Evolutionary conservation across 768 basidiomycete species (phyloP).

Genomic region (Trametes punicea): DNA sequence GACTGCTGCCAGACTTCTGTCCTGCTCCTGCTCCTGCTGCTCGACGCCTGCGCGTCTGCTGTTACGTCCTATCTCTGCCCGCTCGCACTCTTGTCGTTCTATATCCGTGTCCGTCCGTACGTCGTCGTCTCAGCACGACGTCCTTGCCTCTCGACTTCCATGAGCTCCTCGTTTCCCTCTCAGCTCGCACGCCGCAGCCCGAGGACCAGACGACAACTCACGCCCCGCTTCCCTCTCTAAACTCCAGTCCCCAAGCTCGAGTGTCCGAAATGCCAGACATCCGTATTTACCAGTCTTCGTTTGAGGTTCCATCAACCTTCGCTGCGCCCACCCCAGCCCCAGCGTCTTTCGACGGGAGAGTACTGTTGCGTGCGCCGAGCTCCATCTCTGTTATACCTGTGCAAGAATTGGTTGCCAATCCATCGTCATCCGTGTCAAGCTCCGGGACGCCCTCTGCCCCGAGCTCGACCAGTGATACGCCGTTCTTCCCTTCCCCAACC

Average conservation of each 20-base stretch:
- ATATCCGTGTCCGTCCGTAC: not conserved
- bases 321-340: not conserved
- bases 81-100: not conserved
- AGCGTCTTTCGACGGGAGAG: not conserved
- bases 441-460: not conserved
- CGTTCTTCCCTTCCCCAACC: slow-evolving; percentile 12
- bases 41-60: no score
- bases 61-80: not conserved
- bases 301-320: not conserved
- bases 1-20: no score
- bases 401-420: no score
- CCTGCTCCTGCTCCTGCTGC: no score
- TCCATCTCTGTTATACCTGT: not conserved
- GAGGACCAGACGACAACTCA: not conserved
- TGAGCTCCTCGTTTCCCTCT: not conserved
- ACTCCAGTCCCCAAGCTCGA: no score
- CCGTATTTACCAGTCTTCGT: not conserved
- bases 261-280: not conserved
- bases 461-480: slow-evolving; percentile 2
- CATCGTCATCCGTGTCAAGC: not conserved
- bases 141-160: not conserved
- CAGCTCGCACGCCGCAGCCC: not conserved
- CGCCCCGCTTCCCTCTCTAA: not conserved
- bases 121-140: not conserved
- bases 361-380: not conserved